phyloP scores from a whole-genome alignment of 371 early-diverging fungal genomes.

The Synchytrium microbalum region DNA sequence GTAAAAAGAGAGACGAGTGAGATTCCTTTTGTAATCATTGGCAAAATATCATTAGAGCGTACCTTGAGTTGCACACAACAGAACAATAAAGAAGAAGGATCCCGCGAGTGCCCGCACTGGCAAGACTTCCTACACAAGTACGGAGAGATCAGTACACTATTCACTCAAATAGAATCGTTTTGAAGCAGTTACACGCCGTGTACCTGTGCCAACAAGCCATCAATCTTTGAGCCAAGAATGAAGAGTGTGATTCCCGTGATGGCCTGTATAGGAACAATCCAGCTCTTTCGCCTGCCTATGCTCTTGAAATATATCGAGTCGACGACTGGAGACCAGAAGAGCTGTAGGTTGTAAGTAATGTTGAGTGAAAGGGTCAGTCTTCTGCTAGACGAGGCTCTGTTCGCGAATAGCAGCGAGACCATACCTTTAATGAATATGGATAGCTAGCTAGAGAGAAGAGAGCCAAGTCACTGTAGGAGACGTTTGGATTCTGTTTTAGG shows the following conservation, averaged over 20 bases:
- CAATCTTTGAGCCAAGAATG: slow-evolving; percentile 68
- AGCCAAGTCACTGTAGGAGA: slow-evolving; percentile 68
- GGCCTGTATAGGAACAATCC: slow-evolving; percentile 97
- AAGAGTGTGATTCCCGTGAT: slow-evolving; percentile 65
- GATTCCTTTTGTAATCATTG: slow-evolving; percentile 4
- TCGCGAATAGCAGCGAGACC: too few relatives aligned
- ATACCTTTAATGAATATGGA: slow-evolving; percentile 68
- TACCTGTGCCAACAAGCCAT: slow-evolving; percentile 57
- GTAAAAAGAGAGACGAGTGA: slow-evolving; percentile 5
- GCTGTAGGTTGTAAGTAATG: slow-evolving; percentile 42
- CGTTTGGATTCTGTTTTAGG: slow-evolving; percentile 82
- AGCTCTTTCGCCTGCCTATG: slow-evolving; percentile 88
- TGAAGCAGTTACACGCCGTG: too few relatives aligned
- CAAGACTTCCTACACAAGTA: slow-evolving; percentile 14
- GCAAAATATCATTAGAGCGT: too few relatives aligned
- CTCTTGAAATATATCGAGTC: slow-evolving; percentile 74
- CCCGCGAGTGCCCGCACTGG: slow-evolving; percentile 34
- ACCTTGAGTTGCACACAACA: slow-evolving; percentile 91
- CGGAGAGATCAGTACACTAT: neutral
- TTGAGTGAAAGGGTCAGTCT: neutral
- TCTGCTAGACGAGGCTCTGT: neutral
- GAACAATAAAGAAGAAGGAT: slow-evolving; percentile 56
- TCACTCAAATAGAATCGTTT: too few relatives aligned
- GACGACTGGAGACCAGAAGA: slow-evolving; percentile 95
- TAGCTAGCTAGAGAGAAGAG: slow-evolving; percentile 88